Evolutionary conservation across 2,329 filamentous ascomycete genomes (phyloP), one percentile per base, ranked within the genome.

Genomic region (Neofusicoccum umdonicola): DNA sequence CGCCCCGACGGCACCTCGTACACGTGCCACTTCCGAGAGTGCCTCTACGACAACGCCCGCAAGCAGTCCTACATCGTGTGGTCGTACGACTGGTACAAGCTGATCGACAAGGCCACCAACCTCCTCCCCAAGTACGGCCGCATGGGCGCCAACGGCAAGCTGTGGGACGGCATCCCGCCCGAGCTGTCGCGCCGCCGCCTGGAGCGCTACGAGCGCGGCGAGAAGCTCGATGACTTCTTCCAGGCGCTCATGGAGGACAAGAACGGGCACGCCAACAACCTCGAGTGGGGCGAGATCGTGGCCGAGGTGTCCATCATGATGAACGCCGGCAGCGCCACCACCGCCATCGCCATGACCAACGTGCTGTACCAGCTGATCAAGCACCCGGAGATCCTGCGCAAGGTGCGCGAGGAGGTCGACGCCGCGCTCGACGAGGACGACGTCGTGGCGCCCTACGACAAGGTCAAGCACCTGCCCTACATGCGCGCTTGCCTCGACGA

Each of bases 51-150:
- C 31, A 84, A 76, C 15, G 82, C 81, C 2, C 76, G 78, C 17
- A 82, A 81, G n/a, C 82, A 85, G 63, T 82, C 83, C 0, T 73
- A 79, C 0, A 74, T 85, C 1, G 72, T 83, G 19, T 86, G 82
- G 81, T 72, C 77, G 7, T 85, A 84, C 67, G 77, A 79, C 11
- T 84, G 81, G 80, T 87, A 83, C 69, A 75, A 78, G 5, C 65
- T 79, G 15, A 71, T 84, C 15, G 78, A 80, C 66, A 81, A 81
- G 68, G 51, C 85, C 0, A 78, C 80, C 17, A 81, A 83, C 58
- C 63, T 83, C 22, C 67, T 85, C 1, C 82, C 83, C 0, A 77
- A 75, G 64, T 83, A 82, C 67, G n/a, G 69, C 44, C 63, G 68
- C 15, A 52, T 70, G 52, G 67, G 67, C 13, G 41, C 41, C 13